Percentiles rank a stretch among this genome's conserved stretches.
phyloP scores from a whole-genome alignment of 305 asterid species.

The Withania somnifera region DNA sequence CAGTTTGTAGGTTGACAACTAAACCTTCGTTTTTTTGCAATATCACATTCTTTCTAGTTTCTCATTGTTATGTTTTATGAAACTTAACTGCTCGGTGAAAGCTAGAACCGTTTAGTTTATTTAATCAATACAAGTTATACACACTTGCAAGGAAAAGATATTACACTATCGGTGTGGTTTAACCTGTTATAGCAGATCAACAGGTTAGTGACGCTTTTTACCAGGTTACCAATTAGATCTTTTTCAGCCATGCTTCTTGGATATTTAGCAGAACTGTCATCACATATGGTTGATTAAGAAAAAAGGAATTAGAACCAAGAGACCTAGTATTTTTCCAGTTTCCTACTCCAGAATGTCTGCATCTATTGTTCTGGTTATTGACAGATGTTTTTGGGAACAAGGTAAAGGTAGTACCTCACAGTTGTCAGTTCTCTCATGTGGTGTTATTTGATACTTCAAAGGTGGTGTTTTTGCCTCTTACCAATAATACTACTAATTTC shows the following conservation, averaged over 20 bases:
- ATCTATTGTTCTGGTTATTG: no score
- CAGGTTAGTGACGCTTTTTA: neutral
- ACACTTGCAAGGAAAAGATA: neutral
- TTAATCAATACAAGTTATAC: neutral
- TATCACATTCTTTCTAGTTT: neutral
- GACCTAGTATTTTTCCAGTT: no score
- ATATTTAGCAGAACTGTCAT: no score
- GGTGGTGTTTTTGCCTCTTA: neutral
- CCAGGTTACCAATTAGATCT: neutral
- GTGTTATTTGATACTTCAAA: neutral
- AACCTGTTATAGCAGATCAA: neutral
- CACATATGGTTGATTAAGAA: no score
- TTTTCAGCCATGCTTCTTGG: no score
- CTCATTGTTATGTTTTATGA: no score
- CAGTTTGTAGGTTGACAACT: neutral
- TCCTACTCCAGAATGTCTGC: no score
- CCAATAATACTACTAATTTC: neutral
- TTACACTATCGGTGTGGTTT: neutral
- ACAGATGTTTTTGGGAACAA: no score
- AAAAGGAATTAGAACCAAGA: no score
- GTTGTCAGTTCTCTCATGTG: neutral
- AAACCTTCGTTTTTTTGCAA: neutral
- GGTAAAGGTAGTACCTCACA: no score
- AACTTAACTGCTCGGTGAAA: neutral
- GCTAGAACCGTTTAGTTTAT: neutral